Evolutionary conservation across 2,329 filamentous ascomycete genomes (phyloP), one percentile per base, ranked within the genome.

Genomic region (Tolypocladium paradoxum): DNA sequence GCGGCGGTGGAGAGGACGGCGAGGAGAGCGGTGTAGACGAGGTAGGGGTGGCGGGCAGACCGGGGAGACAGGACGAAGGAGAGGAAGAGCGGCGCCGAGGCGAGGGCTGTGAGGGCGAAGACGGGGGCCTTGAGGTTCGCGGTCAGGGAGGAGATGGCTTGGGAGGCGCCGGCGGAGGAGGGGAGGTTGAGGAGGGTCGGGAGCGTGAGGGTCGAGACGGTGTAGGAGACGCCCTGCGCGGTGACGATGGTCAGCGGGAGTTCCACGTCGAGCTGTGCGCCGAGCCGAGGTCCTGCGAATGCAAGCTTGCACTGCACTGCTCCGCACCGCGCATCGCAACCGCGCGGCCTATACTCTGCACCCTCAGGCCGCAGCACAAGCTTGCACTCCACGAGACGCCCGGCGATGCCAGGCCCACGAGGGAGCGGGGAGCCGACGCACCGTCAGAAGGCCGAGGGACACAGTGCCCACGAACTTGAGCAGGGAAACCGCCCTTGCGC

Each of bases 391-490:
- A 49, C 48, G 20, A 35, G 14, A n/a, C 27, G 22, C 3, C 47
- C n/a, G 20, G 4, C 47, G 20, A 49, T 35, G 49, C 31, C 35
- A n/a, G 22, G 47, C 48, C 51, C 54, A 55, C 55, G 46, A 48
- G 51, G 56, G 54, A 54, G 52, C 27, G 52, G 53, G 34, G 50
- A 12, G 31, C 6, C 31, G 27, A 76, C 86, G 64, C 81, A 95
- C 90, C 55, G 90, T 96, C 69, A 95, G 73, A 54, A 96, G 79
- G 58, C 92, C 92, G 54, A 96, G 79, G 62, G 87, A 92, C 60
- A 95, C 82, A 50, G 90, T 95, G 65, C 92, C 92, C 61, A 96
- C 87, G 69, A 96, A 96, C 75, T 97, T 96, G 74, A 88, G 83
- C 69, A 87, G 73, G 53, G 88, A 84, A 65, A 96, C 77, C 65